A percentile compares a stretch with the other conserved stretches of the same genome.
Conservation (phyloP, 495 filamentous ascomycete species). For the Penicillium goetzii region DNA sequence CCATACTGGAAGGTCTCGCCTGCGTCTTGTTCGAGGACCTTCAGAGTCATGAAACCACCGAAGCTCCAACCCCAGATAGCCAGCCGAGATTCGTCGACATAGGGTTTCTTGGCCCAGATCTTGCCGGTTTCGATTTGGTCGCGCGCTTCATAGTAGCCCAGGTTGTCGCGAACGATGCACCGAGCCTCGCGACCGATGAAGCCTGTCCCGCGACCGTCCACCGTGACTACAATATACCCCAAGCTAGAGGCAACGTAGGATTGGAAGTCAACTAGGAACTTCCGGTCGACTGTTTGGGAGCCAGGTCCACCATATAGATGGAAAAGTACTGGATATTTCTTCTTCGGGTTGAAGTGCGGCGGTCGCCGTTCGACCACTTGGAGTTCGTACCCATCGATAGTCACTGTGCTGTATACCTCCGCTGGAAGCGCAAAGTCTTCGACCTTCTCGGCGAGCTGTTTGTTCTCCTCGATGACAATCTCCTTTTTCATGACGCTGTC, state of each 20-base stretch:
- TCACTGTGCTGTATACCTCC: conserved; percentile 82
- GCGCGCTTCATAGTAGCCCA: conserved; percentile 81
- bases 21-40: conserved; percentile 88
- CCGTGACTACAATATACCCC: conserved; percentile 94
- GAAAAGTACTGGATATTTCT: conserved; percentile 92
- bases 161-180: conserved; percentile 76
- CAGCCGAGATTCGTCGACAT: conserved; percentile 79
- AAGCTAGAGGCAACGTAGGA: conserved; percentile 82
- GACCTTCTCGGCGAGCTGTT: conserved; percentile 65
- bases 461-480: conserved; percentile 76
- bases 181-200: conserved; percentile 85
- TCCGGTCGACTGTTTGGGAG: conserved; percentile 82
- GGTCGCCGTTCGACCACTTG: conserved; percentile 90
- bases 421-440: conserved; percentile 80
- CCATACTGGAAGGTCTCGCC: conserved; percentile 92
- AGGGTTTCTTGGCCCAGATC: conserved; percentile 78
- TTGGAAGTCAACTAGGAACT: conserved; percentile 86
- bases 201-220: conserved; percentile 92
- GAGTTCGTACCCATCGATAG: conserved; percentile 74
- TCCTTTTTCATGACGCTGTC: conserved; percentile 65
- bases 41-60: conserved; percentile 96
- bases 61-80: conserved; percentile 99
- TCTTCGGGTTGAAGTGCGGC: conserved; percentile 83
- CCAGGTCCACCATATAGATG: conserved; percentile 90
- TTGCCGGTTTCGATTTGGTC: conserved; percentile 93